Evolutionary conservation across 805 yeast species (phyloP), one percentile per base, ranked within the genome.

Genomic region (Yarrowia osloensis): DNA sequence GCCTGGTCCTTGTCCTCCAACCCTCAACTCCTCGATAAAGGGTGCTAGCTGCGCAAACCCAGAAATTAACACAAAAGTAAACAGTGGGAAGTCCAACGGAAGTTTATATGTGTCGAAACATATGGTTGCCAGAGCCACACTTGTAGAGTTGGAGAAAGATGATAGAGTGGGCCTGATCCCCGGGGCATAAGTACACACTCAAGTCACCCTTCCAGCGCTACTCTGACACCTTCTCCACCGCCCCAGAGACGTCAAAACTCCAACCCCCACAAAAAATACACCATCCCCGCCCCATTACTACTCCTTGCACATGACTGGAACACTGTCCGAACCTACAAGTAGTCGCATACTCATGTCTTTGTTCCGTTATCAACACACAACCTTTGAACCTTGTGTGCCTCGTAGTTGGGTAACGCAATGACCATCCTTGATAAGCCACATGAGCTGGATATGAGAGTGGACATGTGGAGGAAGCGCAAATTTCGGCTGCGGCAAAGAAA

Each of bases 1-100:
- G 61, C 31, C 44, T 22, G 35, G 22, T 54, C 61, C 44, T 54
- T 54, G 61, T 54, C 44, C 61, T 35, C 44, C 57, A 54, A 54
- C 61, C 61, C 61, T 54, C 61, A 4, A 37, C 61, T 54, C 61
- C 61, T 54, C 61, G 61, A 54, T 50, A 50, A 50, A 50, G 57
- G 40, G 57, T 50, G 57, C 57, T 50, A 50, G 57, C 57, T 50
- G 57, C 40, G 40, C 57, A 50, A 50, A 50, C 29, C 40, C 13
- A 28, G 29, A 31, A 50, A 50, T 33, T 50, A 33, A 50, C 40
- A 33, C 26, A 50, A 50, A 50, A 50, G 39, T 50, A 50, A 50
- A 50, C 57, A 50, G 40, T 21, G 29, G 40, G 40, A 50, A 50
- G 40, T 50, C 57, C 40, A 50, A 50, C 28, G 3, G 28, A 33